These are phyloP conservation scores for Diophrys sp. DNA, from an alignment of 73 alveolate genomes.

Conservation along the genomic window DNA sequence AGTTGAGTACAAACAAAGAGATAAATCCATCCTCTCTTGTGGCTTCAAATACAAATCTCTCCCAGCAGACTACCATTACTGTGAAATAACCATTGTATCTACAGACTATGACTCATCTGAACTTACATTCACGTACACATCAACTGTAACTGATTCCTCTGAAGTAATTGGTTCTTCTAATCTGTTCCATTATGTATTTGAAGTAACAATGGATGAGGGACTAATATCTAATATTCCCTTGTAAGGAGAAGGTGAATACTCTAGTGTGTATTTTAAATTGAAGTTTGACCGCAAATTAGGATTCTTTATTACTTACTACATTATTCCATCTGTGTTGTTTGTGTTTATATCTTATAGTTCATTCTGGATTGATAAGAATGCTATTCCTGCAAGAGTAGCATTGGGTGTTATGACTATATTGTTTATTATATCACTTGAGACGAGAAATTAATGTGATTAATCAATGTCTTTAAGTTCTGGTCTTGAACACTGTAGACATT, in stretches of 20 bases:
- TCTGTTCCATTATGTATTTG: background rate
- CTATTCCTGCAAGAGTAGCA: slow-evolving; percentile 29
- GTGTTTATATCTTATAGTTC: slow-evolving; percentile 10
- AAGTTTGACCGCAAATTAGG: background rate
- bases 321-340: slow-evolving; percentile 6
- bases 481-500: too few relatives aligned
- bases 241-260: background rate
- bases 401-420: slow-evolving; percentile 3
- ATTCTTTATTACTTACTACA: background rate
- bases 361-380: slow-evolving; percentile 21
- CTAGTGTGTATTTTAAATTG: background rate
- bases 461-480: too few relatives aligned
- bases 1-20: background rate
- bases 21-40: background rate
- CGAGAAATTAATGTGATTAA: too few relatives aligned
- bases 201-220: background rate
- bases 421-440: background rate
- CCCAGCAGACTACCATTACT: background rate
- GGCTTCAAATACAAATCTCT: background rate
- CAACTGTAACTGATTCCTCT: background rate
- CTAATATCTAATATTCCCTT: background rate
- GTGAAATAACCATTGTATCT: background rate
- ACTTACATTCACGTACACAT: background rate
- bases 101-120: background rate
- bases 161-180: background rate